These are phyloP conservation scores for Psilocybe cyanescens DNA, from an alignment of 768 basidiomycete species.

Conservation along the genomic window DNA sequence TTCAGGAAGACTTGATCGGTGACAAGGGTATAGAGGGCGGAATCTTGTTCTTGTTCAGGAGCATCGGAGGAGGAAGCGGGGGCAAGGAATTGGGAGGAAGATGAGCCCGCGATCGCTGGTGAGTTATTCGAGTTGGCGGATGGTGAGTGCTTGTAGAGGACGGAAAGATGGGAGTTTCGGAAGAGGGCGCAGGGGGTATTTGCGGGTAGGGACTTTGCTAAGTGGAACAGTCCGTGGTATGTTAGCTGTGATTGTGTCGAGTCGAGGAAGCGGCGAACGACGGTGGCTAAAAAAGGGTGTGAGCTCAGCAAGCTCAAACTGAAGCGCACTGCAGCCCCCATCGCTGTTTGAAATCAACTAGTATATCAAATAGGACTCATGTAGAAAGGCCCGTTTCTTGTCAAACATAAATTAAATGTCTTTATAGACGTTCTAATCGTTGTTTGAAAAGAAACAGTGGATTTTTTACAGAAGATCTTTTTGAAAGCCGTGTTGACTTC, in stretches of 20 bases:
- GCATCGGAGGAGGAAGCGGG: background rate
- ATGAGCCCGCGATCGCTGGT: conserved; percentile 3
- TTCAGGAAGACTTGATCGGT: conserved; percentile 83
- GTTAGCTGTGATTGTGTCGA: conserved; percentile 81
- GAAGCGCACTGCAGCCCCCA: background rate
- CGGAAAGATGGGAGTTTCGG: conserved; percentile 88
- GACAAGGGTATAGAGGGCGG: conserved; percentile 77
- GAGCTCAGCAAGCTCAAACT: background rate
- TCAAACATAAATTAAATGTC: too few relatives aligned
- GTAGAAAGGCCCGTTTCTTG: too few relatives aligned
- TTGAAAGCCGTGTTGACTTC: too few relatives aligned
- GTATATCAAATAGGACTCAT: too few relatives aligned
- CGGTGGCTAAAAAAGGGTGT: conserved; percentile 51
- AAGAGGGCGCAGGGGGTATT: conserved; percentile 80
- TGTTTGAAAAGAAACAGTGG: too few relatives aligned
- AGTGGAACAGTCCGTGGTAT: conserved; percentile 84
- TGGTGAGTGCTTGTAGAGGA: conserved; percentile 67
- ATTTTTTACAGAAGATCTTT: too few relatives aligned
- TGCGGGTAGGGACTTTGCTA: conserved; percentile 64
- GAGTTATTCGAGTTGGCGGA: conserved; percentile 10
- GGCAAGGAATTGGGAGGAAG: conserved; percentile 11
- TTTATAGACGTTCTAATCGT: too few relatives aligned
- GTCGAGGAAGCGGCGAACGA: conserved; percentile 71
- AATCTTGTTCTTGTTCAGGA: conserved; percentile 21
- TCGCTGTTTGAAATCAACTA: too few relatives aligned